Evolutionary conservation across 768 basidiomycete species (phyloP).

Genomic region (Tulasnella sp.): DNA sequence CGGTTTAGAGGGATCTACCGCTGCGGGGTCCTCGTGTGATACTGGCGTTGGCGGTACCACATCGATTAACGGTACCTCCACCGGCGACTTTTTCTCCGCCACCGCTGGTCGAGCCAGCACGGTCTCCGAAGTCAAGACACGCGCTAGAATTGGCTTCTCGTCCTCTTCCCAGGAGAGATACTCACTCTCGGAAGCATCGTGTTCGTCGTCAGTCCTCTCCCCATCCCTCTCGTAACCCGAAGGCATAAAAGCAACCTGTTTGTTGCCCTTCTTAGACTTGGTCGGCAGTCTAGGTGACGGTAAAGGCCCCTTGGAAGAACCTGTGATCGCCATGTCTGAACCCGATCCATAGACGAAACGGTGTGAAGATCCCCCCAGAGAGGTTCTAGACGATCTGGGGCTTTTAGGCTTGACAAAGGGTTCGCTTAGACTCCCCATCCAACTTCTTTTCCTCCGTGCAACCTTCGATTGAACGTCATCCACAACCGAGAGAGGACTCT

Average conservation of each 20-base stretch:
- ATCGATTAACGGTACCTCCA: conserved; percentile 45
- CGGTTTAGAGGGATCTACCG: conserved; percentile 7
- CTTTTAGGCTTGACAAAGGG: conserved; percentile 23
- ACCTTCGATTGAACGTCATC: conserved; percentile 58
- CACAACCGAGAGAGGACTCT: conserved; percentile 90
- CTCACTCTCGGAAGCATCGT: conserved; percentile 22
- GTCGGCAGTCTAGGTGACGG: background rate
- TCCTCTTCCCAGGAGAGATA: conserved; percentile 31
- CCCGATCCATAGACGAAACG: conserved; percentile 15
- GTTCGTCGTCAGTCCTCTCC: conserved; percentile 23
- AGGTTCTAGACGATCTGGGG: conserved; percentile 18
- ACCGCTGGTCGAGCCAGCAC: conserved; percentile 20
- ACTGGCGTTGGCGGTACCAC: conserved; percentile 44
- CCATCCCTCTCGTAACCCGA: conserved; percentile 23
- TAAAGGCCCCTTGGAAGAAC: conserved; percentile 5
- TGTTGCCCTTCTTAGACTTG: conserved; percentile 16
- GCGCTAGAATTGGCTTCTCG: conserved; percentile 31
- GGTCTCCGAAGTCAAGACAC: conserved; percentile 29
- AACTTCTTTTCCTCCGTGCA: conserved; percentile 48
- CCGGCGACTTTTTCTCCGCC: conserved; percentile 31
- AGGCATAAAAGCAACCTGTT: conserved; percentile 18
- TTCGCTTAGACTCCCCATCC: conserved; percentile 46
- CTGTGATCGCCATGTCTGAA: background rate
- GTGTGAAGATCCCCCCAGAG: background rate
- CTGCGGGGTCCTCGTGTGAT: conserved; percentile 12